These are phyloP conservation scores for Candida sanyaensis DNA, from an alignment of 1,139 yeast genomes.

Conservation along the genomic window DNA sequence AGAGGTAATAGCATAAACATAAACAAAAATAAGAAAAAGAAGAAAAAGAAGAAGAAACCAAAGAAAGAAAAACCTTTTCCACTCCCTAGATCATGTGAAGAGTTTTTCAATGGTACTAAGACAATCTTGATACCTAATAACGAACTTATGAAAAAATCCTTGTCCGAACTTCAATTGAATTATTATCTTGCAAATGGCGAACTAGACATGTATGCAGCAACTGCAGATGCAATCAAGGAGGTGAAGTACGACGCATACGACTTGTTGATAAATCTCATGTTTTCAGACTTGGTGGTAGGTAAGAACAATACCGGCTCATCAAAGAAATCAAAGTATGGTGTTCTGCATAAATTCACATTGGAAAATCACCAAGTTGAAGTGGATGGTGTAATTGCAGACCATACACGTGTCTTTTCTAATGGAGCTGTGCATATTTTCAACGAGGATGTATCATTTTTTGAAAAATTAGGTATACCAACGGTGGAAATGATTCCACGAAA, in stretches of 20 bases:
- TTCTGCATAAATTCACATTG: constrained; percentile 5
- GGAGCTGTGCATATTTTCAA: constrained; percentile 65
- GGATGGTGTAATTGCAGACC: constrained; percentile 20
- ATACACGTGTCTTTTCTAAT: constrained; percentile 53
- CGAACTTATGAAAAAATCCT: constrained; percentile 23
- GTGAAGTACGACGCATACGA: constrained; percentile 28
- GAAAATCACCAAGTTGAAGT: constrained; percentile 5
- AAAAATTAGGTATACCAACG: constrained; percentile 24
- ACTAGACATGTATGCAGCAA: constrained; percentile 22
- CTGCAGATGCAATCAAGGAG: constrained; percentile 36
- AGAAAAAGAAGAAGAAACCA: constrained; percentile 15
- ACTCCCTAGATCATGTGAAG: constrained; percentile 29
- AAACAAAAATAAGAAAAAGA: constrained; percentile 7
- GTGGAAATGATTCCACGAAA: constrained; percentile 67
- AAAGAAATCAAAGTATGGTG: constrained; percentile 8
- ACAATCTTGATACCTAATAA: constrained; percentile 42
- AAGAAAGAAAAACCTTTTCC: constrained; percentile 7
- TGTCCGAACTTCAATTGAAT: constrained; percentile 26
- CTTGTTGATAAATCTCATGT: constrained; percentile 29
- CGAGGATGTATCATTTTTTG: constrained; percentile 31
- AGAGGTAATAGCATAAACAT: constrained; percentile 9
- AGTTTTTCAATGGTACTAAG: constrained; percentile 26
- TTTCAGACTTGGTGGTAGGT: constrained; percentile 32
- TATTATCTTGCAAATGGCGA: constrained; percentile 34
- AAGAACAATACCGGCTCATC: constrained; percentile 28